Evolutionary conservation across 192 early-diverging fungal species (phyloP).

Genomic region (Entomortierella beljakovae): DNA sequence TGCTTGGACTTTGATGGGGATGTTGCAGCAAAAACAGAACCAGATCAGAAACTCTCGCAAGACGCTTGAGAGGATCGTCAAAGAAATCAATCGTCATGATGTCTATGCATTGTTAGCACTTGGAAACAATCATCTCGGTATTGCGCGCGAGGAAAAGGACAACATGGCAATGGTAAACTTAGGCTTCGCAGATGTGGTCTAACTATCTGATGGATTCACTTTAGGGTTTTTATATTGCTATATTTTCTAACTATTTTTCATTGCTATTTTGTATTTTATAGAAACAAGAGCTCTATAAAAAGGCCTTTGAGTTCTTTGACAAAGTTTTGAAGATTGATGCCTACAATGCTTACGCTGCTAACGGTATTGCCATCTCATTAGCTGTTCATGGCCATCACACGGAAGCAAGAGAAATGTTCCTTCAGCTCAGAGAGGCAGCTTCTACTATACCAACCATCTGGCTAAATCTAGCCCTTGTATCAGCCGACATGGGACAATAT

Average conservation of each 20-base stretch:
- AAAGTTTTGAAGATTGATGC: slow-evolving; percentile 76
- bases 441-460: slow-evolving; percentile 60
- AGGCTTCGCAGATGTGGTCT: too few relatives aligned
- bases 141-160: slow-evolving; percentile 67
- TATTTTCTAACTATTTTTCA: not conserved
- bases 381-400: slow-evolving; percentile 63
- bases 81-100: slow-evolving; percentile 82
- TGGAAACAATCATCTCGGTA: slow-evolving; percentile 83
- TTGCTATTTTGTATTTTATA: not conserved
- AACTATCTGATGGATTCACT: not conserved
- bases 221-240: not conserved
- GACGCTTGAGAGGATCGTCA: slow-evolving; percentile 82
- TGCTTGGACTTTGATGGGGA: slow-evolving; percentile 81
- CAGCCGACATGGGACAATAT: slow-evolving; percentile 78
- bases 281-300: slow-evolving; percentile 68
- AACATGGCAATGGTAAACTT: slow-evolving; percentile 44
- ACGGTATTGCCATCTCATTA: slow-evolving; percentile 87
- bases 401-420: slow-evolving; percentile 50
- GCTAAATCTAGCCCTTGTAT: slow-evolving; percentile 84
- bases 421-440: slow-evolving; percentile 58
- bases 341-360: slow-evolving; percentile 80
- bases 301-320: slow-evolving; percentile 86
- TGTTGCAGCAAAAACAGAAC: slow-evolving; percentile 68
- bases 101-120: slow-evolving; percentile 81
- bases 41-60: slow-evolving; percentile 76